Percentiles rank a stretch among this genome's conserved stretches.
These are phyloP conservation scores for Coniella lustricola DNA, from an alignment of 2,329 filamentous ascomycete genomes.

Conservation along the genomic window DNA sequence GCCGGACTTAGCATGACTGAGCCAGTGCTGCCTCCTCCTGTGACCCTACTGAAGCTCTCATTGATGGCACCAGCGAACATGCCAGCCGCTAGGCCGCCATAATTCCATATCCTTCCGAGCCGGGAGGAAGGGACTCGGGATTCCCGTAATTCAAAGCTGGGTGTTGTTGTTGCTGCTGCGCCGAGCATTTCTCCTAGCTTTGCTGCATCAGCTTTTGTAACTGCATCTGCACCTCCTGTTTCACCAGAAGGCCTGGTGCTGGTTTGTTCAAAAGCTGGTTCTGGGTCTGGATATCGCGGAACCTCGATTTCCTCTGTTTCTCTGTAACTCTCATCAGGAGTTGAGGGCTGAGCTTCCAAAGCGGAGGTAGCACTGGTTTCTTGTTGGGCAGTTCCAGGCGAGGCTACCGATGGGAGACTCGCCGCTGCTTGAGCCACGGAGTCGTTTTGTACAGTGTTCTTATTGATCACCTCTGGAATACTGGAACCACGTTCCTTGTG, in stretches of 20 bases:
- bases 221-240: not conserved
- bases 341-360: not conserved
- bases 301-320: not conserved
- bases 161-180: conserved; percentile 21
- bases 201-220: conserved; percentile 21
- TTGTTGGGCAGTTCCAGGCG: not conserved
- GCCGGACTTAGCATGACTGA: conserved; percentile 80
- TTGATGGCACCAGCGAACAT: conserved; percentile 91
- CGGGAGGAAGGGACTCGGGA: conserved; percentile 86
- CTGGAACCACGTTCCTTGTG: not conserved
- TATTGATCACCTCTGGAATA: conserved; percentile 4
- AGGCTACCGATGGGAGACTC: not conserved
- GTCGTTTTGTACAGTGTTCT: not conserved
- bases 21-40: conserved; percentile 61
- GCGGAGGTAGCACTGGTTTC: not conserved
- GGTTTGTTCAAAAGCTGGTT: not conserved
- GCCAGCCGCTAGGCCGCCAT: conserved; percentile 83
- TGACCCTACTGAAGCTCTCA: conserved; percentile 73
- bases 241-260: not conserved
- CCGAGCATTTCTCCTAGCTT: conserved; percentile 20
- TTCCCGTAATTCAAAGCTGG: conserved; percentile 67
- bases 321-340: conserved; percentile 1
- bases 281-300: not conserved
- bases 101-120: conserved; percentile 87
- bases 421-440: not conserved